Evolutionary conservation across 2,329 filamentous ascomycete species (phyloP), one percentile per base, ranked within the genome.

Genomic region (Albifimbria verrucaria): DNA sequence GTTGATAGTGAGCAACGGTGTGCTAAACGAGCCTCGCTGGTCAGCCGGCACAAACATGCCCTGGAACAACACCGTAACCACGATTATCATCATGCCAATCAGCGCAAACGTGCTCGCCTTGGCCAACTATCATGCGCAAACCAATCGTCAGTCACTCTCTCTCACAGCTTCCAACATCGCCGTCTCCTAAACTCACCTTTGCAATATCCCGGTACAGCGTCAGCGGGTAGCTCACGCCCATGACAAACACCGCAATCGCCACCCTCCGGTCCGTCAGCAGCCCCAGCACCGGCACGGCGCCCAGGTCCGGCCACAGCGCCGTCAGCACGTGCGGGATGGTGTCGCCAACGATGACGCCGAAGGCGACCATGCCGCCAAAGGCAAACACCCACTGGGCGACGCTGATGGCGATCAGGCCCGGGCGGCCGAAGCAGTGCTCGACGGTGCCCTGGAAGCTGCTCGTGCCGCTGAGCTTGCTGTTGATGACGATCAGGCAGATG

Each of bases 281-380:
- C 70, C 91, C 90, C 18, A 97, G 71, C 21, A 97, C 88, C 0
- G 90, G 85, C 68, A 89, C 85, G 25, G 85, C 77, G 39, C 76
- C 73, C 54, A 97, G 68, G 3, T 82, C 83, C 0, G 94, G 92
- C 76, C 93, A 96, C 5, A 97, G 71, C 4, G 92, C 90, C 47
- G 79, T 75, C 64, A 97, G 71, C 47, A 99, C 94, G 68, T 92
- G 90, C 3, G 94, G 94, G 66, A 99, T 97, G 1, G 90, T 92
- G 70, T 99, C 94, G 55, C 94, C 94, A 10, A 99, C 89, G 65
- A 99, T 97, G 64, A 99, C 92, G 60, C 92, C 94, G 71, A 97
- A 99, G 15, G 94, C 94, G 52, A 99, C 85, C 94, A 99, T 99
- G 59, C 94, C 94, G 52, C 94, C 94, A 76, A 97, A 99, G 3